These are phyloP conservation scores for Aegilops umbellulata DNA, from an alignment of 176 grass and related monocot species.

Conservation along the genomic window DNA sequence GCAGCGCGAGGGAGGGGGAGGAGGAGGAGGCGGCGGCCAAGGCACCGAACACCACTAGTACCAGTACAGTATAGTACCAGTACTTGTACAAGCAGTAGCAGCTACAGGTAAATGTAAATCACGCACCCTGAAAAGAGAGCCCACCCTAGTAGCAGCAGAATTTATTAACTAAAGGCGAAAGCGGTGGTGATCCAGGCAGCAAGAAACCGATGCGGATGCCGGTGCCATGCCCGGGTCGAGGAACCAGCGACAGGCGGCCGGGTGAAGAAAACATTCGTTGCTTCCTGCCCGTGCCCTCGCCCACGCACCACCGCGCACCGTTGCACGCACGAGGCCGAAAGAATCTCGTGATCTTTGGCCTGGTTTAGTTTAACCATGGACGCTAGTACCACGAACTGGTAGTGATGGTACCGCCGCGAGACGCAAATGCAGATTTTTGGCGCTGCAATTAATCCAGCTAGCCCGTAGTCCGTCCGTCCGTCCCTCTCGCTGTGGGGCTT, in stretches of 20 bases:
- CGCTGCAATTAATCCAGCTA: conserved; percentile 14
- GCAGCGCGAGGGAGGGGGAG: background rate
- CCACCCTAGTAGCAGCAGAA: no score
- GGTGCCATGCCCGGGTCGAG: no score
- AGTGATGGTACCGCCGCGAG: background rate
- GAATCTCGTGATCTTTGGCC: conserved; percentile 23
- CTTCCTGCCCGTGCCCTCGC: conserved; percentile 14
- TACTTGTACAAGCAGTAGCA: background rate
- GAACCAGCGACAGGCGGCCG: background rate
- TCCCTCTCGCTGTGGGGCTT: conserved; percentile 30
- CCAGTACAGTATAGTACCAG: background rate
- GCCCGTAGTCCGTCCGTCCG: background rate
- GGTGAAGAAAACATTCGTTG: conserved; percentile 49
- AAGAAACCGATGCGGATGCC: no score
- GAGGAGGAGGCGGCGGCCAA: background rate
- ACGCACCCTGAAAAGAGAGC: background rate
- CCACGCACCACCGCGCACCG: background rate
- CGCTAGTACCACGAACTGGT: background rate
- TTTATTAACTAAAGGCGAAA: no score
- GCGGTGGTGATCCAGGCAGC: no score
- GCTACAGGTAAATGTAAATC: conserved; percentile 18
- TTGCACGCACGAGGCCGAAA: background rate
- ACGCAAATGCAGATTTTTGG: conserved; percentile 18
- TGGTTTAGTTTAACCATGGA: background rate
- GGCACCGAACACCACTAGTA: background rate